Conservation (phyloP, 108 stramenopile species). For the Skeletonema menzelii region DNA sequence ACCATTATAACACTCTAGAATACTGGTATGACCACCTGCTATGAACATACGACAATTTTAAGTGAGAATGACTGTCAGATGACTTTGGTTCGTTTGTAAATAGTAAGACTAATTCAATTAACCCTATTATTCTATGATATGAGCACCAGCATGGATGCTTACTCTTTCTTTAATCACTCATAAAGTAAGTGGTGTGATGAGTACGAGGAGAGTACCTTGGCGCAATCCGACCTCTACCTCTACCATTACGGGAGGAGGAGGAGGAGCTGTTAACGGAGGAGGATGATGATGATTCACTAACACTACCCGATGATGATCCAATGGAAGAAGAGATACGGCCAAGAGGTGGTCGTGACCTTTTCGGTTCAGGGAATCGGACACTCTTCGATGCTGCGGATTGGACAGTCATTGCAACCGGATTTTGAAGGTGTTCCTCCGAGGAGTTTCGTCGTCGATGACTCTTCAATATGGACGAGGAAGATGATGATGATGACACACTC, state of each 20-base stretch:
- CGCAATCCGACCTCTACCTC: background rate
- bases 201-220: background rate
- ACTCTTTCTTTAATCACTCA: background rate
- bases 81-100: background rate
- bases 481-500: background rate
- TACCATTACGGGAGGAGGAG: background rate
- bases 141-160: background rate
- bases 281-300: background rate
- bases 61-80: no score
- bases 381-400: background rate
- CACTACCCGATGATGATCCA: background rate
- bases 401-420: background rate
- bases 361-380: slow-evolving; percentile 14
- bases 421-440: background rate
- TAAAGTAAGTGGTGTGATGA: slow-evolving; percentile 17
- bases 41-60: no score
- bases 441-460: background rate
- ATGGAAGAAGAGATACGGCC: slow-evolving; percentile 10
- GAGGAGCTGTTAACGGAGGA: background rate
- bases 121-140: background rate
- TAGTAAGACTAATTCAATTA: background rate
- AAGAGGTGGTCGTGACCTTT: slow-evolving; percentile 10
- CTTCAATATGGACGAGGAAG: background rate
- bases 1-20: no score
- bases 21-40: no score